These are phyloP conservation scores for Phialemonium atrogriseum DNA, from an alignment of 2,329 filamentous ascomycete genomes.

Conservation along the genomic window DNA sequence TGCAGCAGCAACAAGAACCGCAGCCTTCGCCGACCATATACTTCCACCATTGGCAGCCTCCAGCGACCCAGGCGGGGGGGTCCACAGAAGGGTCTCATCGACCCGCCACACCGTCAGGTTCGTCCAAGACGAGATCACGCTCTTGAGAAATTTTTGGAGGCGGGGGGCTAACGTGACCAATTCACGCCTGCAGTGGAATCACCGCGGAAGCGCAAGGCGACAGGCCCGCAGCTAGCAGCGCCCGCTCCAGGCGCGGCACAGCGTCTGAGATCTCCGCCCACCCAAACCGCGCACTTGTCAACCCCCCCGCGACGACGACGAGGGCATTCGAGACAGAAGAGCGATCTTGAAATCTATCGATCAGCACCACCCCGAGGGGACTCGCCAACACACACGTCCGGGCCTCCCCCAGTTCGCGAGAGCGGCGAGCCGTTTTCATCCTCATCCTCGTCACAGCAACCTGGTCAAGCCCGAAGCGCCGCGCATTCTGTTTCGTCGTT, in stretches of 20 bases:
- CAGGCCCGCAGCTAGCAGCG: slow-evolving; percentile 40
- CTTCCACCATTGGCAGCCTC: slow-evolving; percentile 91
- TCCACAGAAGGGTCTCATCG: too few species aligned
- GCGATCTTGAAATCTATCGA: slow-evolving; percentile 49
- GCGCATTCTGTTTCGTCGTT: slow-evolving; percentile 37
- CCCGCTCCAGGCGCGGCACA: slow-evolving; percentile 37
- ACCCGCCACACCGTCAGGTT: slow-evolving; percentile 67
- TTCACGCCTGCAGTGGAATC: slow-evolving; percentile 60
- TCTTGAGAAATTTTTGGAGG: slow-evolving; percentile 36
- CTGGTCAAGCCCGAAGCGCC: slow-evolving; percentile 19
- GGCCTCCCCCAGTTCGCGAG: slow-evolving; percentile 24
- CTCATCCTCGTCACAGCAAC: slow-evolving; percentile 13
- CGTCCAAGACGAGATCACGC: slow-evolving; percentile 46
- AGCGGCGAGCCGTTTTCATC: slow-evolving; percentile 19
- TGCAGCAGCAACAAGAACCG: slow-evolving; percentile 52
- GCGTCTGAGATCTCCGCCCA: slow-evolving; percentile 44
- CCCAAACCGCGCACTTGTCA: slow-evolving; percentile 41
- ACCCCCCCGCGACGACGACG: slow-evolving; percentile 47
- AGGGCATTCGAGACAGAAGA: slow-evolving; percentile 56
- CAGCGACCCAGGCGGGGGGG: slow-evolving; percentile 55
- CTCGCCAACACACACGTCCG: slow-evolving; percentile 25
- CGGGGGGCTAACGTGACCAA: slow-evolving; percentile 27
- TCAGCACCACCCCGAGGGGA: slow-evolving; percentile 25
- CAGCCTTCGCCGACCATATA: slow-evolving; percentile 69
- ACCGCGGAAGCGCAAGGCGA: slow-evolving; percentile 78